Evolutionary conservation across 805 yeast species (phyloP).

Genomic region (Pichia eremophila): DNA sequence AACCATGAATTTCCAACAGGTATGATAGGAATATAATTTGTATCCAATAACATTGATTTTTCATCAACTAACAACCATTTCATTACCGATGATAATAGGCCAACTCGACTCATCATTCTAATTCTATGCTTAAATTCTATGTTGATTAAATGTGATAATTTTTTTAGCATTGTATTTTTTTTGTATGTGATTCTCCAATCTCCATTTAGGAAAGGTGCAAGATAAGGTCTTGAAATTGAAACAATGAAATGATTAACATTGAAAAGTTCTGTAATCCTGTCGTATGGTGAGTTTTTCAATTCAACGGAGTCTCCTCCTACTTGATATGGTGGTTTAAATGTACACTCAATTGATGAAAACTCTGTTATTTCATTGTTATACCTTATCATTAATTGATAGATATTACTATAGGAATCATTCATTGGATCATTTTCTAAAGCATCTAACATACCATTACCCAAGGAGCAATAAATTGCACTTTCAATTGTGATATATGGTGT

Average conservation of each 20-base stretch:
- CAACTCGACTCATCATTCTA: slow-evolving; percentile 68
- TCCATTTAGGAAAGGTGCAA: slow-evolving; percentile 80
- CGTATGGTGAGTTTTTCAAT: slow-evolving; percentile 52
- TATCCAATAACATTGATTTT: slow-evolving; percentile 64
- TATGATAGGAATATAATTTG: slow-evolving; percentile 79
- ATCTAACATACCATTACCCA: slow-evolving; percentile 63
- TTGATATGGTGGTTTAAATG: slow-evolving; percentile 34
- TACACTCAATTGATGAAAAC: slow-evolving; percentile 18
- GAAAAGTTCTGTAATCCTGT: slow-evolving; percentile 81
- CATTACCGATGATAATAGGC: slow-evolving; percentile 58
- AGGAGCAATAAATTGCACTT: slow-evolving; percentile 83
- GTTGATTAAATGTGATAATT: slow-evolving; percentile 44
- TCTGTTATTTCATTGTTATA: slow-evolving; percentile 30
- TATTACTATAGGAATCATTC: not conserved
- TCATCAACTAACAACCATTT: slow-evolving; percentile 82
- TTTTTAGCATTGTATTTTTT: slow-evolving; percentile 25
- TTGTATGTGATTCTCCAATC: slow-evolving; percentile 55
- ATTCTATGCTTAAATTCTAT: slow-evolving; percentile 81
- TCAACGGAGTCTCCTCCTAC: slow-evolving; percentile 7
- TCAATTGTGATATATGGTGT: slow-evolving; percentile 87
- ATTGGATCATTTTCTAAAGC: slow-evolving; percentile 47
- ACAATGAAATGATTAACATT: slow-evolving; percentile 91
- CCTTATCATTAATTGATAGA: slow-evolving; percentile 5
- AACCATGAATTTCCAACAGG: slow-evolving; percentile 67
- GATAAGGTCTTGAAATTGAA: slow-evolving; percentile 85